Percentiles rank a stretch among this genome's conserved stretches.
Conservation (phyloP, 805 yeast genomes). For the Hanseniaspora nectarophila region DNA sequence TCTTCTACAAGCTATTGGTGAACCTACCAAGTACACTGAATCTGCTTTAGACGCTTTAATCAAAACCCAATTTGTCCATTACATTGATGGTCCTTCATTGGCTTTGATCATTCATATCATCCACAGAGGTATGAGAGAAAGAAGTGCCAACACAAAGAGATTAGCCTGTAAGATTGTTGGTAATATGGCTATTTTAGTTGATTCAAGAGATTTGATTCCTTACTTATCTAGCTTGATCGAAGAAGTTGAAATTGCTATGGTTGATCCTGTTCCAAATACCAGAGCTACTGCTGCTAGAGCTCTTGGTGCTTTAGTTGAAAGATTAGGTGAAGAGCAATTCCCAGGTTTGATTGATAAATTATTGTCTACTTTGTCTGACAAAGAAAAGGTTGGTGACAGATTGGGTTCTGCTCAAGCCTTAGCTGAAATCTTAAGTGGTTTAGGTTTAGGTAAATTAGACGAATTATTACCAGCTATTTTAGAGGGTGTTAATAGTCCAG, state of each 20-base stretch:
- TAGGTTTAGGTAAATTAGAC: constrained; percentile 78
- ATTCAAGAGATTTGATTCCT: constrained; percentile 71
- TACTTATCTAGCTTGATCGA: constrained; percentile 65
- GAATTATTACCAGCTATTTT: constrained; percentile 75
- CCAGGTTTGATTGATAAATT: constrained; percentile 80
- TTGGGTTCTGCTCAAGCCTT: constrained; percentile 96
- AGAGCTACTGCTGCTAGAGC: constrained; percentile 97
- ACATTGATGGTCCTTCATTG: constrained; percentile 93
- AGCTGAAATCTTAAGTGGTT: constrained; percentile 84
- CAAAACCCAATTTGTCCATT: constrained; percentile 88
- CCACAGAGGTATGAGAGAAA: constrained; percentile 86
- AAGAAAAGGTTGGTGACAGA: constrained; percentile 72
- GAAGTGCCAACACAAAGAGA: constrained; percentile 85
- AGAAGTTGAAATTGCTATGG: constrained; percentile 88
- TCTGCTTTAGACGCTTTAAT: constrained; percentile 75
- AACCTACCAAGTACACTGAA: constrained; percentile 84
- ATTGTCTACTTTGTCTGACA: constrained; percentile 64
- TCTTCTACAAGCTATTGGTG: constrained; percentile 84
- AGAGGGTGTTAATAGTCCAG: constrained; percentile 53
- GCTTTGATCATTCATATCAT: constrained; percentile 91
- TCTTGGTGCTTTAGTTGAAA: constrained; percentile 88
- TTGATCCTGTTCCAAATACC: constrained; percentile 94
- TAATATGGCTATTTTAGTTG: constrained; percentile 93
- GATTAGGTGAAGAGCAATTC: constrained; percentile 90
- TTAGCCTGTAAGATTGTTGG: constrained; percentile 98